Evolutionary conservation across 2,329 filamentous ascomycete species (phyloP), one percentile per base, ranked within the genome.

Genomic region (Verticillium albo-atrum): DNA sequence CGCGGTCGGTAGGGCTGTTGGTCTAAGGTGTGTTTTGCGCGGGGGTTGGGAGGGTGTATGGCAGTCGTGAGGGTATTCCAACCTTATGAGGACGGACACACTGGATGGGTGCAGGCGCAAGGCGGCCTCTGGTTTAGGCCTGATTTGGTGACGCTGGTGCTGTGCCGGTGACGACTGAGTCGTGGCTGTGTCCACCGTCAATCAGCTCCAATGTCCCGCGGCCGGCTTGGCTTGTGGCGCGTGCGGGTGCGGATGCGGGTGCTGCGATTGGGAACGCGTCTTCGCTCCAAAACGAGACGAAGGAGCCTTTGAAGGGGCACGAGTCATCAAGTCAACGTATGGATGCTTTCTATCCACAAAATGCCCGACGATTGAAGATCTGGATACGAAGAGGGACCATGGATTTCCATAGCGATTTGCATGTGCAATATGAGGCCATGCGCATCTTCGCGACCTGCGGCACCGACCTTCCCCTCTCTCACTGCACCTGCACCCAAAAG

Each of bases 41-140:
- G 57, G 55, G 30, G 61, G 58, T 61, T 30, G 25, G 61, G 51
- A 57, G 60, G 59, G 53, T 55, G 60, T 56, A 30, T 53, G 51
- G 61, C 47, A 55, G 60, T 56, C 35, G 42, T 58, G 61, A 63
- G 55, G 60, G 60, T 60, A 62, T 63, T 63, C 61, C 57, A 58
- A 60, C 61, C 58, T 63, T 62, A 51, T 62, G 60, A 63, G 55
- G 20, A 50, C 20, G n/a, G 20, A 20, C 20, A 50, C 42, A 50
- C 42, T 50, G 42, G 42, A 50, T 50, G 42, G 42, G 42, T 23
- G 42, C 42, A 50, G 35, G 42, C 42, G 42, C 42, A 50, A 50
- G 42, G 42, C 42, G 42, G 42, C 42, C 42, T 50, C 42, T 50
- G 42, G 42, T 10, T 50, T 50, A 50, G 42, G 42, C 42, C 42